Percentiles rank a stretch among this genome's conserved stretches.
Conservation (phyloP, 1,284 basidiomycete genomes). For the Erythrobasidium hasegawianum region DNA sequence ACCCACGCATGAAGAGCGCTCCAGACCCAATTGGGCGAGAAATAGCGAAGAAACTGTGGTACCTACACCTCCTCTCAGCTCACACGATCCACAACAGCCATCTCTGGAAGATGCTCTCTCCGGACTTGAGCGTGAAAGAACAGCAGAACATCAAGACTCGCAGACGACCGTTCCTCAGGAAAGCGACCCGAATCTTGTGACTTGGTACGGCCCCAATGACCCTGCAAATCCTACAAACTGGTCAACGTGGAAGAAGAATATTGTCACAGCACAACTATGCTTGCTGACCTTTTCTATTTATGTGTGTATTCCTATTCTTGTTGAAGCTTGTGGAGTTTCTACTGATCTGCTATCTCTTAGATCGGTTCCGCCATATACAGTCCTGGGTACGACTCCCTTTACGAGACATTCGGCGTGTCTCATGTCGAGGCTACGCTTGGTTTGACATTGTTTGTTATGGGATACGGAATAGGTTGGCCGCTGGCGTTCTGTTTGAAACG, state of each 20-base stretch:
- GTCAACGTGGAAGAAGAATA: slow-evolving; percentile 32
- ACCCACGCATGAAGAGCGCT: too few species aligned
- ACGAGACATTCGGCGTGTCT: slow-evolving; percentile 33
- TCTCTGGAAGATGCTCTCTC: too few species aligned
- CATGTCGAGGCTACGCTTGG: slow-evolving; percentile 36
- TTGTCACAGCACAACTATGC: slow-evolving; percentile 31
- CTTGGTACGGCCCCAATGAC: slow-evolving; percentile 32
- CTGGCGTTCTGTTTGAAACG: too few species aligned
- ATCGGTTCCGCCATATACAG: slow-evolving; percentile 22
- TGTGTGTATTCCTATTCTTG: neutral
- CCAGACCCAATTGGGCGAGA: too few species aligned
- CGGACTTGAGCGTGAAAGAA: neutral
- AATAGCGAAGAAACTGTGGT: too few species aligned
- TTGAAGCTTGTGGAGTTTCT: neutral
- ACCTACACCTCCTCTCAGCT: too few species aligned
- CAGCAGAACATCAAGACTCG: too few species aligned
- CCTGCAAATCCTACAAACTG: slow-evolving; percentile 34
- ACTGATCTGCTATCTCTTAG: neutral
- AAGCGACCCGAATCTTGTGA: slow-evolving; percentile 24
- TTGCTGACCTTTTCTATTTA: slow-evolving; percentile 36
- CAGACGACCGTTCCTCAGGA: too few species aligned
- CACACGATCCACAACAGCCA: too few species aligned
- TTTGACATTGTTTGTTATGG: slow-evolving; percentile 36
- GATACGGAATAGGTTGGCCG: slow-evolving; percentile 35
- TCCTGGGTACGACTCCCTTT: slow-evolving; percentile 35